These are phyloP conservation scores for Cryptosporidium muris DNA, from an alignment of 169 alveolate species.

Conservation along the genomic window DNA sequence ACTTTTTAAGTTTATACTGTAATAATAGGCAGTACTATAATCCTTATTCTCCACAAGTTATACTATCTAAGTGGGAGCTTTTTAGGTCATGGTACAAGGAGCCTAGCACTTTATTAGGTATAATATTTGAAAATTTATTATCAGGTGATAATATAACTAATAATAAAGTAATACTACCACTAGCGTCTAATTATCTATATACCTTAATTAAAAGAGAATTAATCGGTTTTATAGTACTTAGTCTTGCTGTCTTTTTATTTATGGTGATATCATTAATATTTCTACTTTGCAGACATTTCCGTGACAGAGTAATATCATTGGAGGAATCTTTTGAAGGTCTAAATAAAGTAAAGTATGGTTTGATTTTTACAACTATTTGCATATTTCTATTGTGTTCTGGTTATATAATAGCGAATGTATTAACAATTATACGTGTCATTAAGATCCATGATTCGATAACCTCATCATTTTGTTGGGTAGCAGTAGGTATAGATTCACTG, in stretches of 20 bases:
- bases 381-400: constrained; percentile 4
- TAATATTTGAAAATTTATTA: constrained; percentile 54
- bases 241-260: constrained; percentile 33
- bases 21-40: neutral
- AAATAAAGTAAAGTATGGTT: constrained; percentile 28
- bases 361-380: constrained; percentile 2
- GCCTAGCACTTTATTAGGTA: constrained; percentile 46
- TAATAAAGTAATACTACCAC: constrained; percentile 11
- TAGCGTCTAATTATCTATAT: constrained; percentile 38
- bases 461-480: constrained; percentile 58
- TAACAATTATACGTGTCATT: constrained; percentile 13
- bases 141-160: constrained; percentile 9
- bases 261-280: constrained; percentile 31
- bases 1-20: constrained; percentile 23
- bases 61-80: constrained; percentile 47
- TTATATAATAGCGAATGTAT: constrained; percentile 6
- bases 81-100: constrained; percentile 55
- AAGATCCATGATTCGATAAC: constrained; percentile 18
- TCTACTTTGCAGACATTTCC: constrained; percentile 49
- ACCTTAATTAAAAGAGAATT: constrained; percentile 48
- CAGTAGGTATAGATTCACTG: constrained; percentile 51
- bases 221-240: constrained; percentile 28
- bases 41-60: neutral
- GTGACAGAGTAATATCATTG: constrained; percentile 59
- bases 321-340: constrained; percentile 57